Base-by-base conservation (phyloP, 164 flowering plant species). In the Platanus orientalis region DNA sequence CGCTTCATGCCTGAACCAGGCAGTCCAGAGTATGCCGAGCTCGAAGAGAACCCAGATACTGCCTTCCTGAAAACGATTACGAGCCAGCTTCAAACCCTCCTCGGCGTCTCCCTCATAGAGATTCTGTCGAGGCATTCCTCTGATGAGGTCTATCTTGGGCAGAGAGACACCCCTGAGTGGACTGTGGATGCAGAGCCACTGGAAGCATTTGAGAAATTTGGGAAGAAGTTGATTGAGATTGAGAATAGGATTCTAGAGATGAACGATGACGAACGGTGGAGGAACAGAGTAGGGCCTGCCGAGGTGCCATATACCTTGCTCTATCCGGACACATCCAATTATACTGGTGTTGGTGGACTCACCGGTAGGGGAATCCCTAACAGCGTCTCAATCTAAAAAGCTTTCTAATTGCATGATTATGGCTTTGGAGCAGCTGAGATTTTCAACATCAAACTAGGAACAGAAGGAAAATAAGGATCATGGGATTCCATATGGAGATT, bases 1-100 rank as follows among this genome's bases (percentile, higher is more conserved):
- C 70, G 84, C 2, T 84, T 90, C 80, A 87, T 90, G 89, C 97
- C 92, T 0, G 84, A 87, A 58, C 83, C 83, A 17, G 96, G 90
- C 10, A 83, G 85, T 0, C 57, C 69, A 2, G 96, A 85, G 63
- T 86, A 83, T 29, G 75, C 63, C 0, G 90, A 88, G 72, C 83
- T 93, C 1, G 84, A 79, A 65, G 6, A 62, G 12, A 55, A 85
- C 71, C 97, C 90, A 3, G 96, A 87, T 5, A 1, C 24, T 25
- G 88, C 72, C 6, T 85, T 73, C 76, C 64, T 90, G 73, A 87
- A 74, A 64, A 88, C 96, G 19, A 83, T 87, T 36, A 88, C 97
- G 14, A 70, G 84, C 29, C 89, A 87, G 67, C 62, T 82, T 21
- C 92, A 81, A 60, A 85, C 94, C 11, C 84, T 90, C 23, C 79